Percentiles rank a stretch among this genome's conserved stretches.
These are phyloP conservation scores for Paulownia fortunei DNA, from an alignment of 257 asterid species.

Conservation along the genomic window DNA sequence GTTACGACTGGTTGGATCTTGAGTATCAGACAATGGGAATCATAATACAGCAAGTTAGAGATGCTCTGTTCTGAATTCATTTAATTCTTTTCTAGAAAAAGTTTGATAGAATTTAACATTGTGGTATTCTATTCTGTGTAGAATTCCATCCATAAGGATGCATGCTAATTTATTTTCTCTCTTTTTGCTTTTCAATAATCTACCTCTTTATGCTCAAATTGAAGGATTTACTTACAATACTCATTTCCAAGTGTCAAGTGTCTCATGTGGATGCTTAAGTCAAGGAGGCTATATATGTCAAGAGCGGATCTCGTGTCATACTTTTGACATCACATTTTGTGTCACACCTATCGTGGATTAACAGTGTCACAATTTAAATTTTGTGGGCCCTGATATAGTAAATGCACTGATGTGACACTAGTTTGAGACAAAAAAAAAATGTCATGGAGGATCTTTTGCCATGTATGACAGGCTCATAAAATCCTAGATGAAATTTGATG, in stretches of 20 bases:
- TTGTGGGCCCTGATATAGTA: background rate
- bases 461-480: background rate
- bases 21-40: background rate
- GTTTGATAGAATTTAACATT: background rate
- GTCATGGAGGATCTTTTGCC: background rate
- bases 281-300: background rate
- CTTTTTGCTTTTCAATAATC: background rate
- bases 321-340: background rate
- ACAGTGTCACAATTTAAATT: background rate
- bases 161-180: background rate
- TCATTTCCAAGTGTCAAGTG: background rate
- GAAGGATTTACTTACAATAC: background rate
- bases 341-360: background rate
- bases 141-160: background rate
- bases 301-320: too few species aligned
- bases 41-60: background rate
- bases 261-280: background rate
- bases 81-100: background rate
- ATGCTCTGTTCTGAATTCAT: background rate
- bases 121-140: background rate
- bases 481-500: slow-evolving; percentile 2
- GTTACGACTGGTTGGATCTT: background rate
- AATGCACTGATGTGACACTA: background rate
- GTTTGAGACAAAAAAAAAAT: background rate
- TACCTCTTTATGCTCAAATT: background rate